Evolutionary conservation across 495 filamentous ascomycete genomes (phyloP), one percentile per base, ranked within the genome.

Genomic region (Cercophora scortea): DNA sequence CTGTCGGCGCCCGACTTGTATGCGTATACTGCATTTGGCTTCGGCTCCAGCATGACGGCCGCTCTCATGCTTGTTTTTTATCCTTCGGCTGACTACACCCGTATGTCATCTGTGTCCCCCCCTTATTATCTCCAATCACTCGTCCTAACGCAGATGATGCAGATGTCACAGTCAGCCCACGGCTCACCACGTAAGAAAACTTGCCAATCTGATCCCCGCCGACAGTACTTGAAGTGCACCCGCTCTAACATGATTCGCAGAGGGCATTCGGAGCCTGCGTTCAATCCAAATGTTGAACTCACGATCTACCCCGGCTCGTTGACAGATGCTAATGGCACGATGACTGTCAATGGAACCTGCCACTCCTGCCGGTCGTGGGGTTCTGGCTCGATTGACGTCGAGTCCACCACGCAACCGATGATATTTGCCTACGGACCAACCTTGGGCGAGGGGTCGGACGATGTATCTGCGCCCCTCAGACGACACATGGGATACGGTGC

Each of bases 351-450:
- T 51, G 75, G 67, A 6, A 69, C 69, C 36, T 82, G 79, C 57
- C 48, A 47, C 47, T 69, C 70, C 56, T 83, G 79, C 60, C 71
- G 66, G 15, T 55, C 56, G 10, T 81, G 74, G 73, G 8, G 34
- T 9, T 19, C 38, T 32, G 62, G 64, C 16, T 49, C 55, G 18
- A 55, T 79, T 19, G 62, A 75, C 55, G 57, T 70, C 3, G 58
- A 49, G 33, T 69, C 59, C 42, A 67, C 60, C 2, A 44, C 62
- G 1, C 68, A 77, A 47, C 57, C 67, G 11, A 78, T 83, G 66
- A 77, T 83, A 47, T 85, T 77, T 57, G 82, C 77, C n/a, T 60
- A 76, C 11, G 83, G 82, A 10, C 57, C 66, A 32, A 55, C 56
- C 32, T 51, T 56, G 32, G 35, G 47, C 33, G 53, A 79, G 8